Conservation (phyloP, 1,139 yeast genomes). For the Suhomyces bribrorum region DNA sequence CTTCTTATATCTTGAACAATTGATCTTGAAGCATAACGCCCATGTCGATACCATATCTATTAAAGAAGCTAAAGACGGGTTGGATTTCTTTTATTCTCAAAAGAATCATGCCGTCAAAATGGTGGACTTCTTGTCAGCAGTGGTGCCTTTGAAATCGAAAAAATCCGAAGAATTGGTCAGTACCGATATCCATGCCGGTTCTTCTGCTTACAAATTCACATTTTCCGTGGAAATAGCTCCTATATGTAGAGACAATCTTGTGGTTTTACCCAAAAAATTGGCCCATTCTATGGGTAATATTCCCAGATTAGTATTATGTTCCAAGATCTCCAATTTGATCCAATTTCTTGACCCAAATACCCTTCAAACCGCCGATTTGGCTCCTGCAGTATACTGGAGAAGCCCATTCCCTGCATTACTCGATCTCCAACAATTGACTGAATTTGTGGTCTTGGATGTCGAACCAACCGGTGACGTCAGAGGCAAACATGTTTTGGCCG, state of each 20-base stretch:
- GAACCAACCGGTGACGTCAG: conserved; percentile 86
- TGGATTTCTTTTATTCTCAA: conserved; percentile 88
- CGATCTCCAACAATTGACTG: conserved; percentile 76
- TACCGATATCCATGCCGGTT: conserved; percentile 89
- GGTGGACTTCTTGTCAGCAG: conserved; percentile 86
- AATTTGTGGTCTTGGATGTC: conserved; percentile 87
- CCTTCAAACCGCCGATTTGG: conserved; percentile 76
- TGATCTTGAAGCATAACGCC: conserved; percentile 90
- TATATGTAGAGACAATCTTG: conserved; percentile 95
- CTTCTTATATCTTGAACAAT: conserved; percentile 89
- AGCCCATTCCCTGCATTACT: conserved; percentile 78
- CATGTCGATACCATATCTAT: conserved; percentile 93
- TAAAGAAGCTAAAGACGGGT: conserved; percentile 89
- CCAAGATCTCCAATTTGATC: conserved; percentile 74
- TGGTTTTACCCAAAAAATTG: conserved; percentile 79
- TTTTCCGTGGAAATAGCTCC: conserved; percentile 94
- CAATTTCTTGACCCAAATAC: conserved; percentile 88
- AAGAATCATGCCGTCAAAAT: conserved; percentile 90
- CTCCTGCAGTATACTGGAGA: conserved; percentile 83
- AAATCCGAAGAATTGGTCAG: conserved; percentile 91
- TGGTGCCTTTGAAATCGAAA: conserved; percentile 83
- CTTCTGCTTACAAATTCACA: conserved; percentile 84
- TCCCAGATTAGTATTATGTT: conserved; percentile 79
- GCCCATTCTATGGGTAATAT: conserved; percentile 88
- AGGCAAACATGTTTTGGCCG: conserved; percentile 87